phyloP scores from a whole-genome alignment of 306 rosid genomes.

The Dryas octopetala region DNA sequence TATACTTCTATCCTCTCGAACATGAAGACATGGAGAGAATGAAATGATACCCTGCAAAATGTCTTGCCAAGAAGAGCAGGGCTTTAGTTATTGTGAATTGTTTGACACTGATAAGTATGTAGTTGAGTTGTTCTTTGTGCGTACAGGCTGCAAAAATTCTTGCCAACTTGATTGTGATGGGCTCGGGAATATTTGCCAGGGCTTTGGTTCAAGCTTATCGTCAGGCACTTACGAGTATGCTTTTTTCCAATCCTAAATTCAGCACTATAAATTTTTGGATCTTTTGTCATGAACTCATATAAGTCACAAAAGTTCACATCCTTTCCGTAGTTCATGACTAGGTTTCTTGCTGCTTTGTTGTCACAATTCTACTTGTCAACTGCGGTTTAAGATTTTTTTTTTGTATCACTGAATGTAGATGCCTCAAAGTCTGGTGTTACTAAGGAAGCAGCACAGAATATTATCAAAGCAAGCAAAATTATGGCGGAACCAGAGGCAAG shows the following conservation, averaged over 20 bases:
- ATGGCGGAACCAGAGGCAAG: conserved; percentile 96
- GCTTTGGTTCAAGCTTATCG: conserved; percentile 84
- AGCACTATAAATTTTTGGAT: neutral
- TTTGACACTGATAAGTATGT: neutral
- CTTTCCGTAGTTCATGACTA: neutral
- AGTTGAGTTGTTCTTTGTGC: neutral
- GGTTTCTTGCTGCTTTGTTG: neutral
- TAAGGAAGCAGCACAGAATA: conserved; percentile 51
- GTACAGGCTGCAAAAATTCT: conserved; percentile 83
- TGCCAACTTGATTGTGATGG: conserved; percentile 73
- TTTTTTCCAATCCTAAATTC: conserved; percentile 12
- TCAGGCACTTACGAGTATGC: conserved; percentile 81
- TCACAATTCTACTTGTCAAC: neutral
- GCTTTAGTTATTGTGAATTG: neutral
- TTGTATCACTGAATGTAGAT: conserved; percentile 34
- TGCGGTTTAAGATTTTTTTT: neutral
- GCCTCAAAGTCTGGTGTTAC: conserved; percentile 62
- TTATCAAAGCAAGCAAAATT: conserved; percentile 48
- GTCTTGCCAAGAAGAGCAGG: neutral
- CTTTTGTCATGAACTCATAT: neutral
- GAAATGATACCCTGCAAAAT: neutral
- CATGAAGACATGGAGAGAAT: neutral
- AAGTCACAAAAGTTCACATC: neutral
- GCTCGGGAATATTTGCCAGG: conserved; percentile 73
- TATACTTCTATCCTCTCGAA: neutral